phyloP scores from a whole-genome alignment of 306 rosid species.

The Oemleria cerasiformis region DNA sequence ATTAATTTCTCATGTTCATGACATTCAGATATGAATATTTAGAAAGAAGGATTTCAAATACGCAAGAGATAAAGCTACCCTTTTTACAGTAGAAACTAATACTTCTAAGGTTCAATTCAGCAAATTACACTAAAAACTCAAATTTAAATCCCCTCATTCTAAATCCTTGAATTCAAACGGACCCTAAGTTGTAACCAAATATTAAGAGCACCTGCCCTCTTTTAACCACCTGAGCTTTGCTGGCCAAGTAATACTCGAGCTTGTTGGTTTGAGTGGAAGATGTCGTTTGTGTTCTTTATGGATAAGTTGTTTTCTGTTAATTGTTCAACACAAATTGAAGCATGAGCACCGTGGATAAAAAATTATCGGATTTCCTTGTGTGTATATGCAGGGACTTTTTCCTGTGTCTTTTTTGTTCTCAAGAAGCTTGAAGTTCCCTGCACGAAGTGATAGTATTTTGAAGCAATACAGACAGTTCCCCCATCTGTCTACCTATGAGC shows the following conservation, averaged over 20 bases:
- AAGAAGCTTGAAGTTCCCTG: conserved; percentile 78
- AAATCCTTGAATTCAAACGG: background rate
- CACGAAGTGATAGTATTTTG: conserved; percentile 42
- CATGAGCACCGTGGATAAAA: conserved; percentile 2
- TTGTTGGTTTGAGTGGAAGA: conserved; percentile 1
- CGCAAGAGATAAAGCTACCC: background rate
- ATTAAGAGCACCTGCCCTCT: background rate
- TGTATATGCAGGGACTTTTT: conserved; percentile 62
- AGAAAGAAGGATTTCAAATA: too few relatives aligned
- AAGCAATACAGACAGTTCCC: conserved; percentile 63
- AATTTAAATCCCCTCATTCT: background rate
- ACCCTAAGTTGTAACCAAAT: background rate
- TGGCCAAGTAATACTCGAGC: background rate
- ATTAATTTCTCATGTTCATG: background rate
- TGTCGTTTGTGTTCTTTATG: background rate
- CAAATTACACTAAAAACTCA: background rate
- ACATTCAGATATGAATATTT: background rate
- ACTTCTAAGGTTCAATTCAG: background rate
- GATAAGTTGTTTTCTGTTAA: conserved; percentile 7
- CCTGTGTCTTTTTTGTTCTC: conserved; percentile 81
- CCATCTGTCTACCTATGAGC: conserved; percentile 40
- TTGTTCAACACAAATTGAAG: background rate
- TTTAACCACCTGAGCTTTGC: background rate
- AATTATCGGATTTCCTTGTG: conserved; percentile 26
- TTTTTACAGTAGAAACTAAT: background rate